These are phyloP conservation scores for Carex arenaria DNA, from an alignment of 202 grass and related monocot species.

Conservation along the genomic window DNA sequence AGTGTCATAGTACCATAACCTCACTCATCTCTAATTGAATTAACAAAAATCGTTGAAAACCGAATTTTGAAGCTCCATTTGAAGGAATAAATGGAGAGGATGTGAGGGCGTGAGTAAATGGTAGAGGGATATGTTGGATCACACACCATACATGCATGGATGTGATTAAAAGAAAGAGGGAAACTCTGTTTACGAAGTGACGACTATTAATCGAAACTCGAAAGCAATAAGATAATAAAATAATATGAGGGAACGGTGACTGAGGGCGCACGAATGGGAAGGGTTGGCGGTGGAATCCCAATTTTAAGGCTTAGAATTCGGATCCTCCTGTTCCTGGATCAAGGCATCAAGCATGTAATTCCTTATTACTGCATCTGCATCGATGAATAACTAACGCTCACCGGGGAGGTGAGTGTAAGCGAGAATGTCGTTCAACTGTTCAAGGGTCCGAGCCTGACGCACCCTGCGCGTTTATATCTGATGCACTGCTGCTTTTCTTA, in stretches of 20 bases:
- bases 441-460: background rate
- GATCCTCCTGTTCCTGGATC: slow-evolving; percentile 43
- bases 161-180: background rate
- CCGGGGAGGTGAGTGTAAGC: background rate
- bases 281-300: slow-evolving; percentile 67
- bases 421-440: background rate
- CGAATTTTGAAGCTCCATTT: background rate
- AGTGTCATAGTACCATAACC: no score
- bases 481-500: background rate
- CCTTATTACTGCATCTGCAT: no score
- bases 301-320: slow-evolving; percentile 91
- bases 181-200: slow-evolving; percentile 3
- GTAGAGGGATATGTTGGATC: slow-evolving; percentile 17
- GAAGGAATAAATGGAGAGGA: background rate
- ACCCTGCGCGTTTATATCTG: no score
- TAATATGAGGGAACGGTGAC: slow-evolving; percentile 43
- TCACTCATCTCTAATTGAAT: no score
- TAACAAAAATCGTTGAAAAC: no score
- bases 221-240: slow-evolving; percentile 5
- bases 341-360: background rate
- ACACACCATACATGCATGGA: slow-evolving; percentile 15
- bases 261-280: slow-evolving; percentile 80
- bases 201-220: background rate
- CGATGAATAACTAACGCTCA: background rate
- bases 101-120: background rate